These are phyloP conservation scores for Purshia tridentata DNA, from an alignment of 306 rosid genomes.

Conservation along the genomic window DNA sequence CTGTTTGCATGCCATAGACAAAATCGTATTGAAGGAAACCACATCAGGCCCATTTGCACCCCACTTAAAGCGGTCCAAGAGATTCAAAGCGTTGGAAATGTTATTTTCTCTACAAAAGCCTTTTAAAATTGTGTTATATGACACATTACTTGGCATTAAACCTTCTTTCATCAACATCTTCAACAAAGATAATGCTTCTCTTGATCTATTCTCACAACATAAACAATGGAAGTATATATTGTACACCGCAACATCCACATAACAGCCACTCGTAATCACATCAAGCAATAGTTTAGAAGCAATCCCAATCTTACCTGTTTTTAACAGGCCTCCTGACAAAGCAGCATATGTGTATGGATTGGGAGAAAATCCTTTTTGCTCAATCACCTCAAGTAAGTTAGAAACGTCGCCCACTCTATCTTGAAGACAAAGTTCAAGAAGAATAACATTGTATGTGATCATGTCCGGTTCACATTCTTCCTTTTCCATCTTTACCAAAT, in stretches of 20 bases:
- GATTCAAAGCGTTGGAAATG: slow-evolving; percentile 35
- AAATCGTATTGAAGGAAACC: slow-evolving; percentile 41
- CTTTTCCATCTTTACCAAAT: slow-evolving; percentile 34
- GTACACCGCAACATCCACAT: slow-evolving; percentile 40
- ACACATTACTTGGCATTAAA: slow-evolving; percentile 35
- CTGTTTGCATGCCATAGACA: slow-evolving; percentile 43
- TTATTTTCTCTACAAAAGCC: slow-evolving; percentile 33
- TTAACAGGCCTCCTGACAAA: slow-evolving; percentile 44
- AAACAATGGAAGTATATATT: slow-evolving; percentile 43
- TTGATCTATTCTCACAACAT: slow-evolving; percentile 36
- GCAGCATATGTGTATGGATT: slow-evolving; percentile 44
- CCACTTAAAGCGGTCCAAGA: slow-evolving; percentile 42
- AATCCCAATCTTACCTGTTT: slow-evolving; percentile 26
- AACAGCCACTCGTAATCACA: slow-evolving; percentile 29
- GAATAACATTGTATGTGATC: slow-evolving; percentile 43
- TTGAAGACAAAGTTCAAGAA: slow-evolving; percentile 46
- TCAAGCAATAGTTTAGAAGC: slow-evolving; percentile 29
- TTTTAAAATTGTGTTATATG: slow-evolving; percentile 45
- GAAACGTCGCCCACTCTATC: slow-evolving; percentile 29
- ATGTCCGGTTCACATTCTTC: slow-evolving; percentile 48
- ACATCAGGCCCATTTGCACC: slow-evolving; percentile 35
- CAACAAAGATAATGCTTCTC: slow-evolving; percentile 36
- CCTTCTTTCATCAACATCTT: slow-evolving; percentile 35
- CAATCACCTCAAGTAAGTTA: slow-evolving; percentile 28
- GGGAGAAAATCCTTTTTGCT: slow-evolving; percentile 40